Evolutionary conservation across 495 filamentous ascomycete species (phyloP).

Genomic region (Talaromyces thailandensis): DNA sequence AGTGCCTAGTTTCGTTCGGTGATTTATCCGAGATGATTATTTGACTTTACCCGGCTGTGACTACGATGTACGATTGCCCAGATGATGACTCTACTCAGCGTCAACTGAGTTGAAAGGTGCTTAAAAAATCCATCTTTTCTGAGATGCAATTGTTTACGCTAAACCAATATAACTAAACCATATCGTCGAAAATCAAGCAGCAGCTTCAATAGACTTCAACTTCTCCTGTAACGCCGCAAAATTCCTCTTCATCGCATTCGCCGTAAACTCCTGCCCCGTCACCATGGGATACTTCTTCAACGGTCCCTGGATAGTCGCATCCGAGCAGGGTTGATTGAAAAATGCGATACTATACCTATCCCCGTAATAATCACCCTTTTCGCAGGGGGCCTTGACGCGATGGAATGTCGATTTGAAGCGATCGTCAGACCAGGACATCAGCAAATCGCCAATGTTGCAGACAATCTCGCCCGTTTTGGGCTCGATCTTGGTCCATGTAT

Average conservation of each 20-base stretch:
- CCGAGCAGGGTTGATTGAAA: conserved; percentile 56
- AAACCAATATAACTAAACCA: neutral
- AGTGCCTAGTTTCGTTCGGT: conserved; percentile 13
- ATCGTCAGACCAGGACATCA: conserved; percentile 64
- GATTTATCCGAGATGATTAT: neutral
- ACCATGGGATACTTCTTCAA: conserved; percentile 50
- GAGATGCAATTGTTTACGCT: no score
- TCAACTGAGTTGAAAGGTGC: no score
- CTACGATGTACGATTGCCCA: no score
- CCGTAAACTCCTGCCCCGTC: conserved; percentile 49
- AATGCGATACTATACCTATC: conserved; percentile 56
- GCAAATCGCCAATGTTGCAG: conserved; percentile 59
- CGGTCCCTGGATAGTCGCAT: conserved; percentile 52
- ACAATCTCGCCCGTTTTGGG: conserved; percentile 49
- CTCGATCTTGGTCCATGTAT: conserved; percentile 55
- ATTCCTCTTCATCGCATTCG: conserved; percentile 50
- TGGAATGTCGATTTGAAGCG: conserved; percentile 60
- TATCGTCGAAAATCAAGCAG: neutral
- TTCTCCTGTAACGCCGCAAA: conserved; percentile 34
- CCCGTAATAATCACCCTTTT: conserved; percentile 44
- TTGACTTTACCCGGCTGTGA: neutral
- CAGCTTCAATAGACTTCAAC: conserved; percentile 17
- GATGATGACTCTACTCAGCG: no score
- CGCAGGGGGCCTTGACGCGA: conserved; percentile 48
- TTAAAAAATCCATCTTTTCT: no score